A percentile compares a stretch with the other conserved stretches of the same genome.
Evolutionary conservation across 441 rosid genomes (phyloP).

Genomic region (Kokia cookei): DNA sequence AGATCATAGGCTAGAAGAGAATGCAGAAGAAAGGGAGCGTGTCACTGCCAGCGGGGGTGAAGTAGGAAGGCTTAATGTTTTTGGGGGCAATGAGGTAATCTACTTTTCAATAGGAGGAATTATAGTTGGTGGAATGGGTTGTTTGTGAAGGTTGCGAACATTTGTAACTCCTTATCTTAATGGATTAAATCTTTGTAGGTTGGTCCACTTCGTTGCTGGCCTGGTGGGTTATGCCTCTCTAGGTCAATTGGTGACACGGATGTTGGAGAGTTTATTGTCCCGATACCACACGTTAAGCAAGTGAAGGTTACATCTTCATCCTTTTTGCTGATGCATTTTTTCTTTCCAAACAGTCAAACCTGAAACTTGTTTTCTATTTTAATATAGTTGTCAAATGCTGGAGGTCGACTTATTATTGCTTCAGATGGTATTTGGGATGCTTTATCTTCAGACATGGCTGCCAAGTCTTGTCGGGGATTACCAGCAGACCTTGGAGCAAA

Average conservation of each 20-base stretch:
- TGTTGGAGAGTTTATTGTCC: conserved; percentile 93
- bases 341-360: neutral
- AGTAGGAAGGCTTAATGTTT: conserved; percentile 91
- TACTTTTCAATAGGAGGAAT: conserved; percentile 1
- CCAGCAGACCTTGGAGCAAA: conserved; percentile 97
- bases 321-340: neutral
- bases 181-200: conserved; percentile 44
- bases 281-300: conserved; percentile 96
- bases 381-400: conserved; percentile 74
- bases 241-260: conserved; percentile 97
- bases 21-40: conserved; percentile 94
- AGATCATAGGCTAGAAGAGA: conserved; percentile 94
- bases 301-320: conserved; percentile 57
- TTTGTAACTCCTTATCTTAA: neutral
- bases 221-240: conserved; percentile 96
- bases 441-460: conserved; percentile 82
- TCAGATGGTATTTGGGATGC: conserved; percentile 99
- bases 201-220: conserved; percentile 99
- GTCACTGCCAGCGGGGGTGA: conserved; percentile 99
- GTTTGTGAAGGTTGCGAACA: conserved; percentile 1
- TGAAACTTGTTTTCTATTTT: neutral
- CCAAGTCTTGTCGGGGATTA: conserved; percentile 86
- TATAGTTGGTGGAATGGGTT: neutral
- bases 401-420: conserved; percentile 93
- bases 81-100: conserved; percentile 85